Percentiles rank a stretch among this genome's conserved stretches.
These are phyloP conservation scores for Lactarius deliciosus DNA, from an alignment of 768 basidiomycete genomes.

Conservation along the genomic window DNA sequence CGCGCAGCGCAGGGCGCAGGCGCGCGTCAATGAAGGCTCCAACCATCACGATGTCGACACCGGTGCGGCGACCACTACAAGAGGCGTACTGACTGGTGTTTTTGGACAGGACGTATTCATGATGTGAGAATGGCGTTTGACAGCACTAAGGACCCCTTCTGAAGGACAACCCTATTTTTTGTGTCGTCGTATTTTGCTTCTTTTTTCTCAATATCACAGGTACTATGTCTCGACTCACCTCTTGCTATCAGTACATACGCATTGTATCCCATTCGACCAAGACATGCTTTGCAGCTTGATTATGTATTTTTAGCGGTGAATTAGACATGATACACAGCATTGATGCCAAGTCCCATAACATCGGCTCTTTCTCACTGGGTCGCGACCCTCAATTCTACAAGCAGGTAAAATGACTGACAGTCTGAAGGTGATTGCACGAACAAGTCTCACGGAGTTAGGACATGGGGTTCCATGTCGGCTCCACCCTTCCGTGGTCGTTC, in stretches of 20 bases:
- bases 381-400: background rate
- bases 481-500: slow-evolving; percentile 5
- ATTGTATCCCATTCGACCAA: slow-evolving; percentile 12
- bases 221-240: slow-evolving; percentile 12
- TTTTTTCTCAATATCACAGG: background rate
- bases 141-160: slow-evolving; percentile 6
- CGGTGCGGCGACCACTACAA: background rate
- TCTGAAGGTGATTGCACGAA: too few relatives aligned
- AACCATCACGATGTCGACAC: background rate
- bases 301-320: slow-evolving; percentile 22
- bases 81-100: background rate
- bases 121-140: slow-evolving; percentile 7
- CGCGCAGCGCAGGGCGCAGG: background rate
- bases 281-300: slow-evolving; percentile 16
- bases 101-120: slow-evolving; percentile 18
- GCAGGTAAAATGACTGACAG: background rate
- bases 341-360: background rate
- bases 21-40: background rate
- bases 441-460: background rate
- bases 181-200: background rate
- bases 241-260: slow-evolving; percentile 14
- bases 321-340: slow-evolving; percentile 18
- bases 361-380: background rate
- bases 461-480: background rate
- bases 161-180: background rate